Conservation (phyloP, 495 filamentous ascomycete species). For the Aspergillus panamensis region DNA sequence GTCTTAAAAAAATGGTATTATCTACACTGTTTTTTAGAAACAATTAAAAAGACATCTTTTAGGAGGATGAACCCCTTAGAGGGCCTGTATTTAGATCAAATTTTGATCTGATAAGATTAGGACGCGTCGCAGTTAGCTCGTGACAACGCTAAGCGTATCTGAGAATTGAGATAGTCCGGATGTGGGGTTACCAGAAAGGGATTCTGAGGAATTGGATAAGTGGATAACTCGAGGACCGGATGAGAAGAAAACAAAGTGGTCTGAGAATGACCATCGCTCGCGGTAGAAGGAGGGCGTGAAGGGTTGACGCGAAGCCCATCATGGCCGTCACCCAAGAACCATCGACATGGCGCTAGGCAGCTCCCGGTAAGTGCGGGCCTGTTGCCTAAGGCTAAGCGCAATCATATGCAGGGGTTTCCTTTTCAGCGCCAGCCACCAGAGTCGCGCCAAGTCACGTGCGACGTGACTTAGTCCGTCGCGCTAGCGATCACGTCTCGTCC, state of each 20-base stretch:
- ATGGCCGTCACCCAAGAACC: background rate
- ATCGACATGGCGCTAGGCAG: background rate
- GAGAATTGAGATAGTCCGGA: background rate
- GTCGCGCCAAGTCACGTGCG: constrained; percentile 41
- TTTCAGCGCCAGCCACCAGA: constrained; percentile 17
- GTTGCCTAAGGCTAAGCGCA: constrained; percentile 2
- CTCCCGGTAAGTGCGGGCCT: background rate
- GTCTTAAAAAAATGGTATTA: too few relatives aligned
- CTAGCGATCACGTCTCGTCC: constrained; percentile 40
- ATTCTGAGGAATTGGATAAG: background rate
- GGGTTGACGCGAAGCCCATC: background rate
- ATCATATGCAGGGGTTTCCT: background rate
- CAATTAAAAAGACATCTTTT: too few relatives aligned
- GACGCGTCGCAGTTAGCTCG: background rate
- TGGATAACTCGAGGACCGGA: background rate
- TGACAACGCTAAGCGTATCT: background rate
- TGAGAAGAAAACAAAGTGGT: background rate
- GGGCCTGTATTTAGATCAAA: background rate
- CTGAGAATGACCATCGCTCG: background rate
- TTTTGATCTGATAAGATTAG: background rate
- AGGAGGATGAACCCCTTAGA: too few relatives aligned
- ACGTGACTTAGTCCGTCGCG: constrained; percentile 46
- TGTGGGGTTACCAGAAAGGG: background rate
- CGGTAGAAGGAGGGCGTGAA: background rate
- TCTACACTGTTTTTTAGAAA: too few relatives aligned